Evolutionary conservation across 306 rosid species (phyloP), one percentile per base, ranked within the genome.

Genomic region (Spatholobus suberectus): DNA sequence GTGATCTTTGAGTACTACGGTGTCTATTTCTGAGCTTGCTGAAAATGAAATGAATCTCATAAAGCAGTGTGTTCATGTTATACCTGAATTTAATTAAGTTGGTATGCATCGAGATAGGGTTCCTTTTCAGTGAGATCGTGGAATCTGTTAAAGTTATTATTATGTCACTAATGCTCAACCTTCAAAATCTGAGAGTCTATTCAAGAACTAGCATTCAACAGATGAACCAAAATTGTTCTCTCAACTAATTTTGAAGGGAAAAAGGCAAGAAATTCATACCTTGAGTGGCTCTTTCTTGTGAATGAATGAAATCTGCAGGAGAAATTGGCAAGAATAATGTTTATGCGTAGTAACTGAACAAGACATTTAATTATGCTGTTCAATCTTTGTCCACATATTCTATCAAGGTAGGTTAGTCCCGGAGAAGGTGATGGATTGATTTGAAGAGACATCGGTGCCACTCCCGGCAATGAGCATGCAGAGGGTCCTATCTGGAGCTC

Each of bases 321-420:
- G n/a, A 37, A 67, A 37, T 29, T 0, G 6, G 43, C 43, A 6
- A 63, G 2, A 63, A 63, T 62, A 15, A 6, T 20, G 49, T 38
- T 67, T 67, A 61, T 29, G 9, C 10, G 73, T 12, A 11, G 73
- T 20, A 67, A 68, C 9, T 6, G 32, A 5, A 59, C 27, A 23
- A 8, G 12, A 59, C 26, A 40, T 54, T 26, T 40, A 8, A 24
- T 38, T 34, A 21, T 68, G 35, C 58, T 14, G 26, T 24, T 76
- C 18, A 79, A 38, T 79, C 34, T 79, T 52, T 15, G 54, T 66
- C 67, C 40, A 21, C 62, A 18, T 70, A 70, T 46, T 70, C 40
- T 66, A 66, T 8, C 27, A 18, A 46, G 59, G 38, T 43, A 70
- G 76, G 55, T 41, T 69, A 23, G 55, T 69, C 52, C 38, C 35